Evolutionary conservation across 2,329 filamentous ascomycete species (phyloP).

Genomic region (Colletotrichum abscissum): DNA sequence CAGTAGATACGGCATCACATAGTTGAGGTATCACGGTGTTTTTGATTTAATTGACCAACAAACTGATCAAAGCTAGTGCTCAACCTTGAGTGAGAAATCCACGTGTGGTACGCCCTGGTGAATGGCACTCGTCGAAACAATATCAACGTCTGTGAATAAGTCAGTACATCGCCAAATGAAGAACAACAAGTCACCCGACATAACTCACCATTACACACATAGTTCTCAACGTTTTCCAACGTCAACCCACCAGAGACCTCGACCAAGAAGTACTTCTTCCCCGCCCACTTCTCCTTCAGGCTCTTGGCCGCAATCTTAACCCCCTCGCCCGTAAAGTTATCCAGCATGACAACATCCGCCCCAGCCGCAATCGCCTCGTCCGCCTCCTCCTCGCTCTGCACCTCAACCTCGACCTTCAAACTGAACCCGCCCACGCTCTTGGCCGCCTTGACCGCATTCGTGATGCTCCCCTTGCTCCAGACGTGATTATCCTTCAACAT

Average conservation of each 20-base stretch:
- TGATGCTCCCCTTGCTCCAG: conserved; percentile 89
- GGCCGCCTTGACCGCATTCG: conserved; percentile 85
- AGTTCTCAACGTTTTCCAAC: conserved; percentile 82
- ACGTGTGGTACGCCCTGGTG: conserved; percentile 95
- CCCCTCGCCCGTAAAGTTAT: conserved; percentile 89
- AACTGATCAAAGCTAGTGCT: conserved; percentile 47
- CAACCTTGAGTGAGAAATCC: conserved; percentile 95
- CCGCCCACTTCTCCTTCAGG: conserved; percentile 84
- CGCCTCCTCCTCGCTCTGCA: conserved; percentile 87
- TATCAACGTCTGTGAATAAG: conserved; percentile 78
- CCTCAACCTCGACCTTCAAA: conserved; percentile 96
- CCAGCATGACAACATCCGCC: conserved; percentile 96
- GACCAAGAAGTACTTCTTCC: conserved; percentile 79
- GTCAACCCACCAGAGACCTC: conserved; percentile 94
- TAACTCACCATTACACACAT: conserved; percentile 77
- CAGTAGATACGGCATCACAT: not conserved
- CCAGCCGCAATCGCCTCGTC: conserved; percentile 91
- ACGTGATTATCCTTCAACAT: conserved; percentile 99
- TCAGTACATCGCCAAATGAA: conserved; percentile 3
- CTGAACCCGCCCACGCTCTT: conserved; percentile 88
- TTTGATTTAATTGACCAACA: not conserved
- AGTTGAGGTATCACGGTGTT: not conserved
- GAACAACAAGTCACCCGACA: not conserved
- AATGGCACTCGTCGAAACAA: conserved; percentile 95
- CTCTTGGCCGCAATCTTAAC: conserved; percentile 79